Base-by-base conservation (phyloP, 2,329 filamentous ascomycete genomes). In the Colletotrichum theobromicola region DNA sequence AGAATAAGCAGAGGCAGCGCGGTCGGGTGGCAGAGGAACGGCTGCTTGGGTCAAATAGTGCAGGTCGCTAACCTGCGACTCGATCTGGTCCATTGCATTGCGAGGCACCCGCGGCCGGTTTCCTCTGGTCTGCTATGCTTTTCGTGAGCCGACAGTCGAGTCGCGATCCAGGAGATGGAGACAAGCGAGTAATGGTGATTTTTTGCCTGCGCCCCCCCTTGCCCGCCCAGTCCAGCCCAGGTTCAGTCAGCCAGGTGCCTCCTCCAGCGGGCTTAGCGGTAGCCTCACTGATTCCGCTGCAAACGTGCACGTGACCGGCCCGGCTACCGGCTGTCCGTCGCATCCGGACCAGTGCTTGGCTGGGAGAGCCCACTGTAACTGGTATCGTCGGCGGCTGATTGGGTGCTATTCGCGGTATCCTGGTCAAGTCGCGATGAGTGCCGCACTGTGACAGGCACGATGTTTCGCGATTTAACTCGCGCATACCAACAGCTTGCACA, bases 41-140 rank as follows among this genome's bases (percentile, higher is more conserved):
- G 81, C 81, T 69, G 83, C 83, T 79, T 87, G 84, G 35, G 85
- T 83, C 78, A 90, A 83, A 78, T 87, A 89, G 78, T 87, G 87
- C 83, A 90, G 82, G 83, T 90, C 88, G 81, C 85, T 88, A 76
- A 86, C 88, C 82, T 90, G 88, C 72, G 84, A 86, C 79, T 89
- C 87, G 77, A 90, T 87, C 80, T 87, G 88, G 79, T 90, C 88
- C 88, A 90, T 90, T 70, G 67, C 77, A 75, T 75, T 30, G 37
- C 68, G 62, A 75, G 62, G 63, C 58, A 35, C 69, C 70, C 50
- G 37, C 32, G 68, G 72, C 37, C 46, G 50, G 66, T 53, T 63
- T 64, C 34, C 34, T 55, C 35, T 63, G 26, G 28, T 30, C 26
- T 60, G 57, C 57, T 60, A 21, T 24, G 50, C 35, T 63, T 64